Evolutionary conservation across 2,329 filamentous ascomycete species (phyloP).

Genomic region (Fusarium cicatricum): DNA sequence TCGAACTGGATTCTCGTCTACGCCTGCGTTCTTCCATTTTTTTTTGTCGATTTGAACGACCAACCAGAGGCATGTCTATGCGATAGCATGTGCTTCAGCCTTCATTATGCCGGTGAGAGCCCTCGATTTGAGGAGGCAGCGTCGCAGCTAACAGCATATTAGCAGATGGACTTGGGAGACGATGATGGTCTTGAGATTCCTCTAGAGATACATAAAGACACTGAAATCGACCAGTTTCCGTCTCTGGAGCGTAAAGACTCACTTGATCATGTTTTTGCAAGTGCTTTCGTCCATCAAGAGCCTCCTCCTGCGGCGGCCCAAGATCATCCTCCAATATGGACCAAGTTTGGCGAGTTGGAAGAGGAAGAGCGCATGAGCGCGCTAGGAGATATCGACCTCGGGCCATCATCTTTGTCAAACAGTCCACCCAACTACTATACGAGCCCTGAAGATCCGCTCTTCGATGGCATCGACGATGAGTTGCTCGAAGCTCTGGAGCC

Average conservation of each 20-base stretch:
- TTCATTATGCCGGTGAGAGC: constrained; percentile 26
- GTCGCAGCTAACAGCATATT: neutral
- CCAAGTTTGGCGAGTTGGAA: constrained; percentile 27
- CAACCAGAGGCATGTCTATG: neutral
- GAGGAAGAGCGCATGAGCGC: constrained; percentile 12
- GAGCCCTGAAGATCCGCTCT: constrained; percentile 2
- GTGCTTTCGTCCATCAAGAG: constrained; percentile 12
- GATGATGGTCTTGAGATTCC: constrained; percentile 9
- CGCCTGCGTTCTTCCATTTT: neutral
- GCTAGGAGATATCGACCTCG: constrained; percentile 9
- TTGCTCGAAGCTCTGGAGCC: constrained; percentile 7
- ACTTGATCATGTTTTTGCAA: constrained; percentile 17
- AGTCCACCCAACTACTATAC: constrained; percentile 4
- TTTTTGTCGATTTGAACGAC: neutral
- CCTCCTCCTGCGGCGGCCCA: neutral
- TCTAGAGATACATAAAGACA: constrained; percentile 2
- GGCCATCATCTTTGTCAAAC: constrained; percentile 7
- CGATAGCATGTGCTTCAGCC: constrained; percentile 11
- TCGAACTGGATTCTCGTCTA: neutral
- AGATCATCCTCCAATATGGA: constrained; percentile 21
- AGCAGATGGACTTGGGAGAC: constrained; percentile 17
- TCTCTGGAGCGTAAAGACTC: neutral
- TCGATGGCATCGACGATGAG: constrained; percentile 11
- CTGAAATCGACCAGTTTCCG: constrained; percentile 5
- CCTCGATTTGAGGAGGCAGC: no score